Evolutionary conservation across 1,284 basidiomycete species (phyloP).

Genomic region (Tilletia setariae): DNA sequence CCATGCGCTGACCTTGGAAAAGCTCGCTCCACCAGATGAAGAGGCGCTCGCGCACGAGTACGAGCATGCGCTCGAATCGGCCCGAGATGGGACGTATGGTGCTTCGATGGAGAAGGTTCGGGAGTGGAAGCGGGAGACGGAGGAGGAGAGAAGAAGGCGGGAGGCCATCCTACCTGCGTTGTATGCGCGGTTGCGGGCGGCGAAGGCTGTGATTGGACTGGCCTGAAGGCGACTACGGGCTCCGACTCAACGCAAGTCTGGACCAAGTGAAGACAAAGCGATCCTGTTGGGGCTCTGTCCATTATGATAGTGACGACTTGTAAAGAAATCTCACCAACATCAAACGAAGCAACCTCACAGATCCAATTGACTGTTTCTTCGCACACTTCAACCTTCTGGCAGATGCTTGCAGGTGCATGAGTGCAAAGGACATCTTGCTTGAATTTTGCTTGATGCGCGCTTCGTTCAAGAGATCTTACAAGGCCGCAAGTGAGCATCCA

Average conservation of each 20-base stretch:
- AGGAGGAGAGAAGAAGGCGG: not conserved
- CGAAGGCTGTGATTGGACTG: not conserved
- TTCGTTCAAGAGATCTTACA: too few relatives aligned
- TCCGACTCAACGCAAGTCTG: not conserved
- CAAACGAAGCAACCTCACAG: too few relatives aligned
- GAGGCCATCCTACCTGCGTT: conserved; percentile 7
- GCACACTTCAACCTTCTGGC: too few relatives aligned
- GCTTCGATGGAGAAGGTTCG: not conserved
- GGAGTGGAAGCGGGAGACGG: conserved; percentile 2
- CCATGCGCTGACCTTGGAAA: not conserved
- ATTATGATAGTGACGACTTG: too few relatives aligned
- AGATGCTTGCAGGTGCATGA: too few relatives aligned
- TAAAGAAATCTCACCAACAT: too few relatives aligned
- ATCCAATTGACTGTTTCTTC: too few relatives aligned
- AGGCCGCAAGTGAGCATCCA: too few relatives aligned
- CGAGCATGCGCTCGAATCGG: not conserved
- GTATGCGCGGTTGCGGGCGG: not conserved
- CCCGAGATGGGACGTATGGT: not conserved
- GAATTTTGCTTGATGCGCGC: too few relatives aligned
- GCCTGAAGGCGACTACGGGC: not conserved
- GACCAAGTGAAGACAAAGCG: too few relatives aligned
- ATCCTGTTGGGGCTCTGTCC: too few relatives aligned
- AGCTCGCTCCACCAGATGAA: conserved; percentile 13
- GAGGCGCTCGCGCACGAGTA: conserved; percentile 16
- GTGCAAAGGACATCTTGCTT: too few relatives aligned